A percentile compares a stretch with the other conserved stretches of the same genome.
These are phyloP conservation scores for Phlebopus sp. DNA, from an alignment of 1,284 basidiomycete genomes.

Conservation along the genomic window DNA sequence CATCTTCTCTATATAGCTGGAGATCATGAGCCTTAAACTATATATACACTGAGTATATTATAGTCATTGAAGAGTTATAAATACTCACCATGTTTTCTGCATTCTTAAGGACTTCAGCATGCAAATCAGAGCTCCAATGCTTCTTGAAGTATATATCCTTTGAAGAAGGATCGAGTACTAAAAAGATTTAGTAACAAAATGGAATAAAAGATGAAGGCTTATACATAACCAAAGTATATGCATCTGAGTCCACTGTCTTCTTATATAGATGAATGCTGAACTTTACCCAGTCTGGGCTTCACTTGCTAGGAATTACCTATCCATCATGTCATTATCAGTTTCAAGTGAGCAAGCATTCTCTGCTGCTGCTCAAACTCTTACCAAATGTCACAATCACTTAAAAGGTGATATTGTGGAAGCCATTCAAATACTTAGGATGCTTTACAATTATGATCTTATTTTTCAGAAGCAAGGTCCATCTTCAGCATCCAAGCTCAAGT, in stretches of 20 bases:
- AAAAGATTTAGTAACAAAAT: constrained; percentile 11
- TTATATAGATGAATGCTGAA: constrained; percentile 20
- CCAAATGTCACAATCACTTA: constrained; percentile 35
- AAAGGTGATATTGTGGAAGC: constrained; percentile 34
- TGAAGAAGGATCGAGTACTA: constrained; percentile 7
- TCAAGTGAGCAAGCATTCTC: constrained; percentile 35
- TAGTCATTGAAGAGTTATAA: too few species aligned
- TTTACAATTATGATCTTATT: constrained; percentile 2
- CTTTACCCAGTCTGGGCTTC: constrained; percentile 33
- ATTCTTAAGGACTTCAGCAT: constrained; percentile 1
- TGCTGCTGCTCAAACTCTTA: constrained; percentile 36
- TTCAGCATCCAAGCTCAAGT: too few species aligned
- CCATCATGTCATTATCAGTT: constrained; percentile 39
- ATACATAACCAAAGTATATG: constrained; percentile 22
- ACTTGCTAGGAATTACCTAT: constrained; percentile 34
- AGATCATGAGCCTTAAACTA: constrained; percentile 6
- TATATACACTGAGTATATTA: too few species aligned
- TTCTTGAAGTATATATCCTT: constrained; percentile 22
- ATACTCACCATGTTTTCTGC: constrained; percentile 6
- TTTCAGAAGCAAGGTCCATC: not conserved
- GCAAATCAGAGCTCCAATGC: constrained; percentile 14
- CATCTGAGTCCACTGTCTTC: constrained; percentile 3
- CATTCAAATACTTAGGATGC: constrained; percentile 12
- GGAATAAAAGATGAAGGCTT: constrained; percentile 19
- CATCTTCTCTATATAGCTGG: constrained; percentile 7